phyloP scores from a whole-genome alignment of 2,329 filamentous ascomycete species.

The Cytospora leucostoma region DNA sequence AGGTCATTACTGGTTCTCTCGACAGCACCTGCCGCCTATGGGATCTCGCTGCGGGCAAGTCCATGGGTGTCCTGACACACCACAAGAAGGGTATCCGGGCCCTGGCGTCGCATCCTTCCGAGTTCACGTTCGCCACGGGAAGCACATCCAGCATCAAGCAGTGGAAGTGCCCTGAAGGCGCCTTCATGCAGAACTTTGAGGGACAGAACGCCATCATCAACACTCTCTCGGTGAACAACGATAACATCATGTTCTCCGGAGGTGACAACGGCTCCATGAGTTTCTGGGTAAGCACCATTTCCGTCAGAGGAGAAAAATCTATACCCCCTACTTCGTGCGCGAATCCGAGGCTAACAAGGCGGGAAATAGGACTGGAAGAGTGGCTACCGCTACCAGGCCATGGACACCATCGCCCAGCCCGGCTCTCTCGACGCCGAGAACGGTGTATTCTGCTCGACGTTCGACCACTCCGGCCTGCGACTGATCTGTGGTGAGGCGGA shows the following conservation, averaged over 20 bases:
- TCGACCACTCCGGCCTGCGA: slow-evolving; percentile 84
- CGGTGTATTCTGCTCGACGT: slow-evolving; percentile 91
- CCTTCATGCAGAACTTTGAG: slow-evolving; percentile 99
- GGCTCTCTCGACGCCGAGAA: slow-evolving; percentile 92
- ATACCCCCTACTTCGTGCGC: too few relatives aligned
- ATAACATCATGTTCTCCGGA: slow-evolving; percentile 92
- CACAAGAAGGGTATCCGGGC: slow-evolving; percentile 96
- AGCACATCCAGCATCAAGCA: slow-evolving; percentile 96
- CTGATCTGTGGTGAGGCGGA: slow-evolving; percentile 94
- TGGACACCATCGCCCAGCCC: slow-evolving; percentile 91
- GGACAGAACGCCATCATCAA: slow-evolving; percentile 98
- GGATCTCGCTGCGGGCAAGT: slow-evolving; percentile 95
- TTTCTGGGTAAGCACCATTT: slow-evolving; percentile 65
- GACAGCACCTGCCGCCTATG: slow-evolving; percentile 90
- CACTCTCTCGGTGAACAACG: slow-evolving; percentile 86
- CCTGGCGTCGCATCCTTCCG: slow-evolving; percentile 80
- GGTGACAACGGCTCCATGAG: slow-evolving; percentile 94
- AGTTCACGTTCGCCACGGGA: slow-evolving; percentile 94
- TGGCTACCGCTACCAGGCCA: slow-evolving; percentile 84
- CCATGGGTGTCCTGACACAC: slow-evolving; percentile 93
- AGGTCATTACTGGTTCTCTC: slow-evolving; percentile 90
- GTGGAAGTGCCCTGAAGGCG: slow-evolving; percentile 97
- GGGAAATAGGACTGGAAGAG: slow-evolving; percentile 79
- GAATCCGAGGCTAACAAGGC: not conserved
- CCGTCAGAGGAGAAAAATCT: not conserved